Evolutionary conservation across 345 rosid genomes (phyloP), one percentile per base, ranked within the genome.

Genomic region (Lepidium didymum): DNA sequence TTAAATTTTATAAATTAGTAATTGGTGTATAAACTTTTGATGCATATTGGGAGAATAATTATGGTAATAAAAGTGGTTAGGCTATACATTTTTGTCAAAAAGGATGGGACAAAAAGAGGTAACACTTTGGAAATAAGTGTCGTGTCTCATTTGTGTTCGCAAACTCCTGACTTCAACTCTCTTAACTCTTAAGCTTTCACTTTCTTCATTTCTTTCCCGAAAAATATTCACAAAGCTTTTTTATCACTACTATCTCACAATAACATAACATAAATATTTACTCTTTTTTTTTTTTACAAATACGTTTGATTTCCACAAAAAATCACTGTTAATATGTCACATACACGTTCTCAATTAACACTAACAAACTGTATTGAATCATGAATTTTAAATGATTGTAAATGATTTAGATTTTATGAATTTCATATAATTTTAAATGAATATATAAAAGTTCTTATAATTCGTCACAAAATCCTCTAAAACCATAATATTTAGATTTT

Each of bases 21-120:
- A 31, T 6, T 27, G 29, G 15, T 46, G 25, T 43, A 61, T 44
- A 27, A 62, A 62, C 19, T 34, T 46, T 8, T 45, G 13, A 40
- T 15, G 19, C 47, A 64, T 2, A 27, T 65, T 27, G 27, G 57
- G 40, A 25, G 60, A 51, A 51, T 37, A 35, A 25, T 25, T 43
- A 37, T 37, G 27, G 27, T 6, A 64, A 21, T 51, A 38, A 14
- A 64, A 64, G 58, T 51, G 23, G 51, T 21, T 38, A 18, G 67
- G 55, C 42, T 52, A 10, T 34, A 51, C 36, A 53, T 51, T 70
- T 70, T 62, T n/a, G 62, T 52, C 75, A 61, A 51, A 70, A 51
- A 51, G 45, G 29, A 50, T 50, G 61, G 61, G 75, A 70, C 75
- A 35, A 21, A 51, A 58, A 52, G 21, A 37, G 46, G 25, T 21